These are phyloP conservation scores for Penicillium olsonii DNA, from an alignment of 2,329 filamentous ascomycete genomes.

Conservation along the genomic window DNA sequence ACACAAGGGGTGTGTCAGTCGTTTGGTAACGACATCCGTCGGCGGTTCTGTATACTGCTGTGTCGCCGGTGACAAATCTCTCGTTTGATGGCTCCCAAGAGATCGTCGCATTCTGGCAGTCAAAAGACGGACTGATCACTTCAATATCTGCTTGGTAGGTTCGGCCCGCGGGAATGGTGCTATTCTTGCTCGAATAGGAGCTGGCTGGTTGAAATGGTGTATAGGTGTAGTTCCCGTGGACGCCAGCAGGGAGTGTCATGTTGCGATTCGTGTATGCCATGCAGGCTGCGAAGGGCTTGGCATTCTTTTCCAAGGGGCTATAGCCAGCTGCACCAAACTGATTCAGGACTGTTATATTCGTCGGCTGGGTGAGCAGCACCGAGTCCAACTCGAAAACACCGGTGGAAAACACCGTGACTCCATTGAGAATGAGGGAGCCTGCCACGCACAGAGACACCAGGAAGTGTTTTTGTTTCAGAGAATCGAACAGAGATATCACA, in stretches of 20 bases:
- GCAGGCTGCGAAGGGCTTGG: background rate
- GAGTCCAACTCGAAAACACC: constrained; percentile 4
- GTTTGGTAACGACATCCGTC: background rate
- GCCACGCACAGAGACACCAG: constrained; percentile 10
- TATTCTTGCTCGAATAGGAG: background rate
- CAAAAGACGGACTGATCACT: background rate
- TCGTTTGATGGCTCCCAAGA: background rate
- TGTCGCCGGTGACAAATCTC: background rate
- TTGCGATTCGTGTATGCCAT: background rate
- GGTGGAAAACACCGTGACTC: constrained; percentile 6
- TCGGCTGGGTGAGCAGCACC: background rate
- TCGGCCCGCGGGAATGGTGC: background rate
- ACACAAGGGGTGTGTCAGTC: background rate
- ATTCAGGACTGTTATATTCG: background rate
- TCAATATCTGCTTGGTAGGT: background rate
- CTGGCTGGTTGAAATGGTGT: background rate
- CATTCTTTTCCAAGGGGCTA: background rate
- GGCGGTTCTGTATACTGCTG: background rate
- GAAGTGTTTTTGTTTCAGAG: constrained; percentile 11
- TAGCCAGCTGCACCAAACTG: background rate
- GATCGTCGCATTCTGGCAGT: background rate
- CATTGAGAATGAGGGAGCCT: constrained; percentile 3
- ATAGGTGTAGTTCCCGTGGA: constrained; percentile 1
- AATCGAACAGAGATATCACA: constrained; percentile 7
- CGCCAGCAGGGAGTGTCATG: constrained; percentile 2